These are phyloP conservation scores for Thermoascus crustaceus DNA, from an alignment of 2,329 filamentous ascomycete genomes.

Conservation along the genomic window DNA sequence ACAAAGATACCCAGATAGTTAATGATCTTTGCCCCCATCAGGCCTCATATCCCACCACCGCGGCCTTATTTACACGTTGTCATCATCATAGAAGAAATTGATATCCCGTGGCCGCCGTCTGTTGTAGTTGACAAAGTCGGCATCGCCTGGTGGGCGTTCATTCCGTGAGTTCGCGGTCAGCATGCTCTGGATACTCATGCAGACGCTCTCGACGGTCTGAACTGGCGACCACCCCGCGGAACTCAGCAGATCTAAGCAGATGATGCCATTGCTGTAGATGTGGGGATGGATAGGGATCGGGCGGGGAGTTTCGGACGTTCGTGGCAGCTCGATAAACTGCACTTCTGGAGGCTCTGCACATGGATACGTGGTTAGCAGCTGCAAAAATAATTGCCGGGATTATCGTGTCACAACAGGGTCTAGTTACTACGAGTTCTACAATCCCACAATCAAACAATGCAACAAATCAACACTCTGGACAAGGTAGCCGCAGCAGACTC, in stretches of 20 bases:
- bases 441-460: no score
- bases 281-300: conserved; percentile 90
- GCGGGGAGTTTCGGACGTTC: conserved; percentile 33
- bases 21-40: no score
- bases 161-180: conserved; percentile 88
- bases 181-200: conserved; percentile 98
- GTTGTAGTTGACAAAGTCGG: conserved; percentile 78
- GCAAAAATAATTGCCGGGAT: neutral
- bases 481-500: conserved; percentile 19
- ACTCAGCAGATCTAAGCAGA: conserved; percentile 89
- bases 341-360: conserved; percentile 82
- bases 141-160: conserved; percentile 82
- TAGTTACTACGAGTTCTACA: no score
- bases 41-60: no score
- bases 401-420: no score
- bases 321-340: conserved; percentile 61
- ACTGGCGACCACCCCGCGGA: conserved; percentile 89
- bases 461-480: neutral
- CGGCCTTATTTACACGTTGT: conserved; percentile 61
- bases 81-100: conserved; percentile 89
- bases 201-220: conserved; percentile 93
- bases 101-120: conserved; percentile 76
- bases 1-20: no score
- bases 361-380: neutral
- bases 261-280: conserved; percentile 97